A percentile compares a stretch with the other conserved stretches of the same genome.
Evolutionary conservation across 2,329 filamentous ascomycete genomes (phyloP).

Genomic region (Furcasterigmium furcatum): DNA sequence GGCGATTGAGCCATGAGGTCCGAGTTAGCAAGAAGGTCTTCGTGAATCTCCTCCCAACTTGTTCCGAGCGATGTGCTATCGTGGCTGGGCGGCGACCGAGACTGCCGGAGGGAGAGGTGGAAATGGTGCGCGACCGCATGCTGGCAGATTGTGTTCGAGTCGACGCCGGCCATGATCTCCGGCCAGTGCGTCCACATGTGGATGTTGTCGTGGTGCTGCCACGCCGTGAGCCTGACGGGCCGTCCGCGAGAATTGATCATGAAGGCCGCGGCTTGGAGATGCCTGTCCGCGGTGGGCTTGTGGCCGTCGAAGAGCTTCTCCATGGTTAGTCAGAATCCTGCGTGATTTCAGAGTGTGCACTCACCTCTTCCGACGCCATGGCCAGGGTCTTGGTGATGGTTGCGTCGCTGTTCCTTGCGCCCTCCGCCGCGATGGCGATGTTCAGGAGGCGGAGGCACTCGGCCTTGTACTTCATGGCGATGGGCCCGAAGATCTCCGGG

Average conservation of each 20-base stretch:
- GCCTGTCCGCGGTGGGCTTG: slow-evolving; percentile 2
- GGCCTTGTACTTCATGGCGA: slow-evolving; percentile 10
- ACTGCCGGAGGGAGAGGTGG: background rate
- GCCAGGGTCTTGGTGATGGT: slow-evolving; percentile 16
- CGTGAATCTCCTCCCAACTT: no score
- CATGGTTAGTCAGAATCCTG: no score
- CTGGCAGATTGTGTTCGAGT: background rate
- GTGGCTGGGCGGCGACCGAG: no score
- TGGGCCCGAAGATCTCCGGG: slow-evolving; percentile 3
- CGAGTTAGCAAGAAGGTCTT: no score
- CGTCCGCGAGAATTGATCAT: slow-evolving; percentile 1
- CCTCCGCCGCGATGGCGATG: slow-evolving; percentile 6
- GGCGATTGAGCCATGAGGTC: no score
- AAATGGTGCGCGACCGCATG: background rate
- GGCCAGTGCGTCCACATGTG: slow-evolving; percentile 4
- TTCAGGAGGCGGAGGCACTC: slow-evolving; percentile 11
- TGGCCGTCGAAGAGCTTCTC: background rate
- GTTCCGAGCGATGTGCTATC: no score
- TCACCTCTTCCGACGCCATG: slow-evolving; percentile 11
- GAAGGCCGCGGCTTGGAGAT: slow-evolving; percentile 1
- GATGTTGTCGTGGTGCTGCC: slow-evolving; percentile 1
- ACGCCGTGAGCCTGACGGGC: background rate
- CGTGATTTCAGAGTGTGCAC: background rate
- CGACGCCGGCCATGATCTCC: background rate
- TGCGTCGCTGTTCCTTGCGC: slow-evolving; percentile 8